Percentiles rank a stretch among this genome's conserved stretches.
phyloP scores from a whole-genome alignment of 2,329 filamentous ascomycete species.

The Domatiomyces catenatus region DNA sequence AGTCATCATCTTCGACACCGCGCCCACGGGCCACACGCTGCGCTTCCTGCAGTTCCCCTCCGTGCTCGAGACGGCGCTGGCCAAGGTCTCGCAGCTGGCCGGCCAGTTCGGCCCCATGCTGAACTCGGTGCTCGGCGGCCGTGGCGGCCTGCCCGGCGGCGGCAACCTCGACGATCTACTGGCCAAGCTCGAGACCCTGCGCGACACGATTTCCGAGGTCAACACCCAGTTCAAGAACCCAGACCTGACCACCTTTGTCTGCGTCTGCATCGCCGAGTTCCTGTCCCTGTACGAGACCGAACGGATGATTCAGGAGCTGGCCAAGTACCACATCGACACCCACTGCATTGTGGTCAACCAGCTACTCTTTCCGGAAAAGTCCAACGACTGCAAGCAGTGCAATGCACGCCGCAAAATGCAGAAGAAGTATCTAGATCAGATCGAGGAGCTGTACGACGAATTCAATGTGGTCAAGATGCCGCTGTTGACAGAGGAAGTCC shows the following conservation, averaged over 20 bases:
- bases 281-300: slow-evolving; percentile 94
- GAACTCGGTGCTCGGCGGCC: slow-evolving; percentile 73
- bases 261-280: slow-evolving; percentile 97
- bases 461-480: slow-evolving; percentile 99
- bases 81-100: slow-evolving; percentile 87
- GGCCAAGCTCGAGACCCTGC: slow-evolving; percentile 82
- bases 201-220: slow-evolving; percentile 86
- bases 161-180: slow-evolving; percentile 84
- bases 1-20: slow-evolving; percentile 97
- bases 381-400: slow-evolving; percentile 84
- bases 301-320: slow-evolving; percentile 97
- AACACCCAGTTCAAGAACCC: slow-evolving; percentile 98
- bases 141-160: slow-evolving; percentile 71
- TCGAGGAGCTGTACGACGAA: slow-evolving; percentile 95
- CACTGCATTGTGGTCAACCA: slow-evolving; percentile 98
- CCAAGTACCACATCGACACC: slow-evolving; percentile 85
- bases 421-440: slow-evolving; percentile 97
- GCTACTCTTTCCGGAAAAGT: slow-evolving; percentile 76
- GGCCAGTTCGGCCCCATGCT: slow-evolving; percentile 91
- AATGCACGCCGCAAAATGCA: slow-evolving; percentile 94
- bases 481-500: slow-evolving; percentile 81
- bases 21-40: slow-evolving; percentile 91
- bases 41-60: slow-evolving; percentile 97
- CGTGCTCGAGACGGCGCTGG: slow-evolving; percentile 95
- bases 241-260: slow-evolving; percentile 89